Percentiles rank a stretch among this genome's conserved stretches.
These are phyloP conservation scores for Xerocomellus chrysenteron DNA, from an alignment of 768 basidiomycete species.

Conservation along the genomic window DNA sequence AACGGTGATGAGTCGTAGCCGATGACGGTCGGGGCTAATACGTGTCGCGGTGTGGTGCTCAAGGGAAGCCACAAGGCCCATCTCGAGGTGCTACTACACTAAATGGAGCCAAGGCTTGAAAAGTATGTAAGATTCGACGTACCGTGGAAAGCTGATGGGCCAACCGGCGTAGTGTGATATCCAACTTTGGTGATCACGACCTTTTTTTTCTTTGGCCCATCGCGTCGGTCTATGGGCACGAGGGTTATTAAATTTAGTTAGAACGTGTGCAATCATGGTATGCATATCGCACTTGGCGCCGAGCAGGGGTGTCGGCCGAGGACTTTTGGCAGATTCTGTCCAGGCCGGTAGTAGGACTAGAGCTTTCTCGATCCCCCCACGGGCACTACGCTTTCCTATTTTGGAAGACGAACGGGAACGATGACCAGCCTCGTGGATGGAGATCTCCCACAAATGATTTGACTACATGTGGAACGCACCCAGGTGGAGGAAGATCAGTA, in stretches of 20 bases:
- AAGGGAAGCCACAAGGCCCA: neutral
- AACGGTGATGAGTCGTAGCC: neutral
- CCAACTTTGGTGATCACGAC: neutral
- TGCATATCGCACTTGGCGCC: too few relatives aligned
- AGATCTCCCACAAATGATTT: neutral
- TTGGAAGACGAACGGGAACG: neutral
- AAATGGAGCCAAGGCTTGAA: neutral
- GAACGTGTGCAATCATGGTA: neutral
- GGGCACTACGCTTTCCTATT: constrained; percentile 10
- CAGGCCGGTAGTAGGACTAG: too few relatives aligned
- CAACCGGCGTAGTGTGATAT: neutral
- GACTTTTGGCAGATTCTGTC: too few relatives aligned
- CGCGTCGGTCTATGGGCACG: neutral
- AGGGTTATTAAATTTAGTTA: neutral
- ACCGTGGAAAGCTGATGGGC: too few relatives aligned
- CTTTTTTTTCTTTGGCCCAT: neutral
- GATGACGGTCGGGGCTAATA: neutral
- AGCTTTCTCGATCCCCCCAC: neutral
- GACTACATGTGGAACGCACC: too few relatives aligned
- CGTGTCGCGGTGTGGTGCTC: neutral
- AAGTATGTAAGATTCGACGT: too few relatives aligned
- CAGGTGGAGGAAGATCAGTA: too few relatives aligned
- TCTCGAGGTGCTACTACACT: neutral
- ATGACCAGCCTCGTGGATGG: neutral
- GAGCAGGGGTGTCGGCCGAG: too few relatives aligned